Evolutionary conservation across 768 basidiomycete genomes (phyloP).

Genomic region (Xerocomellus intermedius): DNA sequence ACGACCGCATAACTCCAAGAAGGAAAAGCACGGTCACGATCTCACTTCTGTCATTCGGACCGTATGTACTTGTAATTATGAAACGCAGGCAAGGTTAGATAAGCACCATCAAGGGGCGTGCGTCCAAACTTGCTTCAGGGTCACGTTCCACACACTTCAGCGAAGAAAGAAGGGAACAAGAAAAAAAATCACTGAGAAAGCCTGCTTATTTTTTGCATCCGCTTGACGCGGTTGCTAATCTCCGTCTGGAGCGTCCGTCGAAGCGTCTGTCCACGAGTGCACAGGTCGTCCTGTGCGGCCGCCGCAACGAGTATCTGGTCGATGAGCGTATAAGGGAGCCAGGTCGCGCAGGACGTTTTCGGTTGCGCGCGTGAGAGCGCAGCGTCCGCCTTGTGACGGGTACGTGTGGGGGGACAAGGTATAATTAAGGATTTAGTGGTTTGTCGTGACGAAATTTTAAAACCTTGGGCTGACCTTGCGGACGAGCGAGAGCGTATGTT

Average conservation of each 20-base stretch:
- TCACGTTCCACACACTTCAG: not conserved
- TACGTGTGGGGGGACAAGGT: not conserved
- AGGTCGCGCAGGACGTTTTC: constrained; percentile 60
- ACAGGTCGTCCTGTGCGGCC: constrained; percentile 49
- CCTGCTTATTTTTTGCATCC: constrained; percentile 63
- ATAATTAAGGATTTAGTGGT: constrained; percentile 9
- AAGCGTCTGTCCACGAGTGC: constrained; percentile 38
- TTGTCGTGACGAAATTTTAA: not conserved
- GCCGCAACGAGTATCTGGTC: constrained; percentile 78
- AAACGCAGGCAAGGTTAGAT: constrained; percentile 5
- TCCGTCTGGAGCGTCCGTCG: constrained; percentile 56
- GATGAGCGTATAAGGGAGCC: constrained; percentile 81
- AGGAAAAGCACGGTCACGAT: constrained; percentile 2
- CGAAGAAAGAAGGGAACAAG: not conserved
- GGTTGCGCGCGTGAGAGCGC: constrained; percentile 51
- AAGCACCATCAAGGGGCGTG: not conserved
- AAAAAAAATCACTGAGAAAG: constrained; percentile 22
- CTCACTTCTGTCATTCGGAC: constrained; percentile 1
- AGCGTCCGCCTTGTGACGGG: constrained; percentile 51
- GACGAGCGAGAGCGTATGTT: constrained; percentile 68
- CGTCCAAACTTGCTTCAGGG: not conserved
- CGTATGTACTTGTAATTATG: constrained; percentile 2
- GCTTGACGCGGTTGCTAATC: constrained; percentile 61
- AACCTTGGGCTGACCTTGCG: constrained; percentile 53
- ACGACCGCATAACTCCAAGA: constrained; percentile 6